These are phyloP conservation scores for Mytilinidion resinicola DNA, from an alignment of 495 filamentous ascomycete genomes.

Conservation along the genomic window DNA sequence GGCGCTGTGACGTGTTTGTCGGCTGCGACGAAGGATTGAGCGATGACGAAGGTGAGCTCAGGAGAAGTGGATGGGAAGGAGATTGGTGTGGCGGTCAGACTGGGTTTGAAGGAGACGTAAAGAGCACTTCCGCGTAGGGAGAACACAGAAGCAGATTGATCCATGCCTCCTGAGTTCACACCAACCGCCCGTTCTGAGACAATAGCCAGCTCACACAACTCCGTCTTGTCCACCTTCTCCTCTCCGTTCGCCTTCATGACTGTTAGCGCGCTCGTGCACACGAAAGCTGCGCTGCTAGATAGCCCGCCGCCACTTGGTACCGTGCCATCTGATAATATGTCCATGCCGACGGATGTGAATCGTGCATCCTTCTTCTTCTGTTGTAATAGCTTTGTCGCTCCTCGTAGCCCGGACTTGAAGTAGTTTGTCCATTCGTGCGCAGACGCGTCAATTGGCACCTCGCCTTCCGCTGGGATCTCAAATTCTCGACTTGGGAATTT, in stretches of 20 bases:
- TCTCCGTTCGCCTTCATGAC: slow-evolving; percentile 83
- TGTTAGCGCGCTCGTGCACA: slow-evolving; percentile 82
- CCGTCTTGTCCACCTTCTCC: slow-evolving; percentile 72
- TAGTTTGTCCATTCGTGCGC: slow-evolving; percentile 91
- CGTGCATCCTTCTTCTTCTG: slow-evolving; percentile 50
- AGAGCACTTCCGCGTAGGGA: slow-evolving; percentile 76
- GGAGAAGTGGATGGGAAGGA: slow-evolving; percentile 78
- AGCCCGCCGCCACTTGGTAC: slow-evolving; percentile 89
- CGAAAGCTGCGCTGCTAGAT: slow-evolving; percentile 90
- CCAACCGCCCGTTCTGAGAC: slow-evolving; percentile 91
- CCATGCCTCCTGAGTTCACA: slow-evolving; percentile 97
- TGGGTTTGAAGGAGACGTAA: slow-evolving; percentile 83
- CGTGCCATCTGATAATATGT: slow-evolving; percentile 82
- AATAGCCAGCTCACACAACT: slow-evolving; percentile 82
- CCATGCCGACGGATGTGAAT: slow-evolving; percentile 69
- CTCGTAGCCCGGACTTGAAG: slow-evolving; percentile 85
- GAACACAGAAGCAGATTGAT: slow-evolving; percentile 96
- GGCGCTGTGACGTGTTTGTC: slow-evolving; percentile 93
- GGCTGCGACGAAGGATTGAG: slow-evolving; percentile 85
- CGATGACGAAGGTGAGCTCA: slow-evolving; percentile 84
- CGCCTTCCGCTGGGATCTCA: slow-evolving; percentile 49
- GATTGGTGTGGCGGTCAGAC: slow-evolving; percentile 67
- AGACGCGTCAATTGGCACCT: slow-evolving; percentile 37
- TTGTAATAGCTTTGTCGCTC: slow-evolving; percentile 71
- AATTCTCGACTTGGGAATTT: slow-evolving; percentile 78